Evolutionary conservation across 495 filamentous ascomycete genomes (phyloP), one percentile per base, ranked within the genome.

Genomic region (Podospora comata): DNA sequence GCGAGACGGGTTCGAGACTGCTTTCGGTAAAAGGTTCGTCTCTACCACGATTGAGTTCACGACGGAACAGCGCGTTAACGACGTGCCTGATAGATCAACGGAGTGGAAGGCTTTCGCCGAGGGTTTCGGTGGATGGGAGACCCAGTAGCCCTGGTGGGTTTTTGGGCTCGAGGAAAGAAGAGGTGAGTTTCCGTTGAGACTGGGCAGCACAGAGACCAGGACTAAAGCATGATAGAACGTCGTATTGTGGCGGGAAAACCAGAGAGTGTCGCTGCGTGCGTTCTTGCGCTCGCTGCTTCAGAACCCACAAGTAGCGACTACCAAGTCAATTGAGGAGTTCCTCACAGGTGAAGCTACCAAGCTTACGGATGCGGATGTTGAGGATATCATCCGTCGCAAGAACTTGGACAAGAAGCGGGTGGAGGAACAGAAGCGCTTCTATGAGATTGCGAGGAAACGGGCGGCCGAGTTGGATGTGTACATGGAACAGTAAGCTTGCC

Each of bases 391-490:
- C 23, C 82, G 86, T 63, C 85, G 95, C 28, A 96, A 93, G 73
- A 86, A 84, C 3, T 91, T 96, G 83, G 95, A 99, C 75, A 87
- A 91, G 72, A 89, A 92, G 71, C 85, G 95, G 28, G 85, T 98
- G 27, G 91, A 96, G 73, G 95, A 99, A 78, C 95, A 98, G 76
- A 90, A 87, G 77, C 85, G 85, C 64, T 99, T 99, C 77, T 99
- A 97, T 80, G 94, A 99, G 75, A 92, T 99, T 75, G 95, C 95
- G 2, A 82, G 92, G 68, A 88, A 93, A 76, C 90, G 95, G 63
- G 95, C 95, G 16, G 88, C 90, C 3, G 96, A 97, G 73, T 79
- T 99, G 61, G 96, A 99, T 80, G 91, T 96, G 7, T 97, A 97
- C 75, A 99, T 99, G 95, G 95, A 99, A 79, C 79, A 95, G 89